Evolutionary conservation across 164 flowering plant species (phyloP).

Genomic region (Magnolia kwangsiensis): DNA sequence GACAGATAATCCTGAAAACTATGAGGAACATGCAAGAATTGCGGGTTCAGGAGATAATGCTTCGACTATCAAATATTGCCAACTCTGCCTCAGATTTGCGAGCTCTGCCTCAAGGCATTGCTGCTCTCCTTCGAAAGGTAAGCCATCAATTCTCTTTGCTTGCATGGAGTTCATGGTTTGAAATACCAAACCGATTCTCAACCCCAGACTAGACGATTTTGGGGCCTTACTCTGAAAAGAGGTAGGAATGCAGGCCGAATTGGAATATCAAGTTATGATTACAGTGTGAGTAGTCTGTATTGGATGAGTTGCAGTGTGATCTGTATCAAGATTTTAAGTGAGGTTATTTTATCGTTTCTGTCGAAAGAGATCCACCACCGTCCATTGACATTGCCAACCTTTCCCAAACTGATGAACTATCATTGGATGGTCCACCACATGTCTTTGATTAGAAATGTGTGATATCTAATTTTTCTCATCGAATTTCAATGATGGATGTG

Average conservation of each 20-base stretch:
- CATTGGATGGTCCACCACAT: too few relatives aligned
- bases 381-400: too few relatives aligned
- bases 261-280: not conserved
- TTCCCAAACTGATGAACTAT: too few relatives aligned
- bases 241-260: not conserved
- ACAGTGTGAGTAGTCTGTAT: not conserved
- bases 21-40: constrained; percentile 65
- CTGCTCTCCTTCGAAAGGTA: constrained; percentile 84
- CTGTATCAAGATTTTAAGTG: not conserved
- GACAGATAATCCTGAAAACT: constrained; percentile 48
- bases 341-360: too few relatives aligned
- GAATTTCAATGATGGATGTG: too few relatives aligned
- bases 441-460: too few relatives aligned
- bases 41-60: constrained; percentile 65
- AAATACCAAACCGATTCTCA: not conserved
- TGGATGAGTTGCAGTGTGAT: not conserved
- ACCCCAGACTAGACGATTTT: not conserved
- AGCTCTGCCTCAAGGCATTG: constrained; percentile 84
- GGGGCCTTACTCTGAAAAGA: too few relatives aligned
- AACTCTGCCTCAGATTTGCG: constrained; percentile 61
- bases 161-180: constrained; percentile 1
- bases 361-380: too few relatives aligned
- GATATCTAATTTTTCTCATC: too few relatives aligned
- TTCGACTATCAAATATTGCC: constrained; percentile 65
- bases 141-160: constrained; percentile 4